Conservation (phyloP, 164 flowering plant species). For the Saururus chinensis region DNA sequence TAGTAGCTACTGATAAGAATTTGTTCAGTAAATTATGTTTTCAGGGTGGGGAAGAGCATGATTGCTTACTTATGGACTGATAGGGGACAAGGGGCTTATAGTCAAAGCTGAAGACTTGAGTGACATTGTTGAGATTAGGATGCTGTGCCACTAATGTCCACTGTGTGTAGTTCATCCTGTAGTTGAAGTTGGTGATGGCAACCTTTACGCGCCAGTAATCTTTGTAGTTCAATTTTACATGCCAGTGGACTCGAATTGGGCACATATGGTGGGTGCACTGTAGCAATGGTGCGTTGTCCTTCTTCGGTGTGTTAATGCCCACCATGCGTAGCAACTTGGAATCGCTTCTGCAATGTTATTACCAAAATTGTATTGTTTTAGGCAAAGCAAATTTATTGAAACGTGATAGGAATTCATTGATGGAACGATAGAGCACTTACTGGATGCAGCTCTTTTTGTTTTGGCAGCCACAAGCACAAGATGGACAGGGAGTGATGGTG, state of each 20-base stretch:
- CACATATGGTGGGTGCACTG: conserved; percentile 85
- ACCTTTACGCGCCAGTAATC: conserved; percentile 81
- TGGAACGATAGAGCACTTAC: conserved; percentile 22
- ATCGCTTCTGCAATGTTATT: conserved; percentile 32
- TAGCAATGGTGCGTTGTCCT: conserved; percentile 53
- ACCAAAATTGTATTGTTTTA: background rate
- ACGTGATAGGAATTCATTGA: background rate
- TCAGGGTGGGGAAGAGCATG: too few species aligned
- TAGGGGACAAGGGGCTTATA: conserved; percentile 74
- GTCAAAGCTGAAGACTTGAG: conserved; percentile 76
- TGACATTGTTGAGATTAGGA: conserved; percentile 76
- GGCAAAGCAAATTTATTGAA: too few species aligned
- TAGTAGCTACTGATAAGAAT: too few species aligned
- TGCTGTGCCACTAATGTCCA: conserved; percentile 81
- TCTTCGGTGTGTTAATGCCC: conserved; percentile 64
- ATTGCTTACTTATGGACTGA: conserved; percentile 54
- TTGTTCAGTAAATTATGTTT: background rate
- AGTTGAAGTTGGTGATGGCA: conserved; percentile 68
- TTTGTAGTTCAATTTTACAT: conserved; percentile 66
- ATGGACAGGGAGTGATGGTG: conserved; percentile 57
- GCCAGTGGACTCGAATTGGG: conserved; percentile 72
- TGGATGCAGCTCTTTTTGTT: conserved; percentile 41
- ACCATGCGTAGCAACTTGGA: conserved; percentile 30
- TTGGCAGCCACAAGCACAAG: conserved; percentile 70
- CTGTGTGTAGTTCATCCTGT: conserved; percentile 57